phyloP scores from a whole-genome alignment of 2,329 filamentous ascomycete genomes.

The Botrytis deweyae region DNA sequence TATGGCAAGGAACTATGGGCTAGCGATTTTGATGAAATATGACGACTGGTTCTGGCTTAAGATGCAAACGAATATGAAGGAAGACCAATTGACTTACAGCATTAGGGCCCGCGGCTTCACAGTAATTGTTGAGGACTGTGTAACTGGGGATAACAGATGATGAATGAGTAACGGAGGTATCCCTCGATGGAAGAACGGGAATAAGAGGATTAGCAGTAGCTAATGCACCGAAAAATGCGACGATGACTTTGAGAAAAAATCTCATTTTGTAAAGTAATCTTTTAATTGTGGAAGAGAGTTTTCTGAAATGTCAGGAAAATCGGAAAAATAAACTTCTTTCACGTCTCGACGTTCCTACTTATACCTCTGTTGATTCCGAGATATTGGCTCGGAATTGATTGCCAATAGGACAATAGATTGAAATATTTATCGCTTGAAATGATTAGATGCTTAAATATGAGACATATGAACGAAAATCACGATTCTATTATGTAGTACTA shows the following conservation, averaged over 20 bases:
- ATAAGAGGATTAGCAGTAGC: not conserved
- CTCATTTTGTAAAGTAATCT: not conserved
- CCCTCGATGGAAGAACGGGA: not conserved
- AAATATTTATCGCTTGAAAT: not conserved
- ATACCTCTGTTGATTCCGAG: not conserved
- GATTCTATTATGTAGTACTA: not conserved
- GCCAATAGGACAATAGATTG: not conserved
- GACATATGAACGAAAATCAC: not conserved
- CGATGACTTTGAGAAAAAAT: not conserved
- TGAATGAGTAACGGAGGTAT: not conserved
- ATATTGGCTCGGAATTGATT: not conserved
- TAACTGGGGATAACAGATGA: not conserved
- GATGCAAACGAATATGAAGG: not conserved
- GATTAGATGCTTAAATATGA: no score
- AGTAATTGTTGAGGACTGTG: not conserved
- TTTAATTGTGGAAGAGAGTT: not conserved
- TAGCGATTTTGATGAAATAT: not conserved
- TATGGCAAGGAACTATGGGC: not conserved
- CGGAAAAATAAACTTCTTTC: not conserved
- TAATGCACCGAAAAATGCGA: not conserved
- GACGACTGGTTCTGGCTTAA: accelerated
- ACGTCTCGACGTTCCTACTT: not conserved
- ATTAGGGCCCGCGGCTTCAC: not conserved
- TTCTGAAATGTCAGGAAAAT: not conserved
- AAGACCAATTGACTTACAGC: not conserved